Conservation (phyloP, 805 yeast species). For the Zygosaccharomyces bailii region DNA sequence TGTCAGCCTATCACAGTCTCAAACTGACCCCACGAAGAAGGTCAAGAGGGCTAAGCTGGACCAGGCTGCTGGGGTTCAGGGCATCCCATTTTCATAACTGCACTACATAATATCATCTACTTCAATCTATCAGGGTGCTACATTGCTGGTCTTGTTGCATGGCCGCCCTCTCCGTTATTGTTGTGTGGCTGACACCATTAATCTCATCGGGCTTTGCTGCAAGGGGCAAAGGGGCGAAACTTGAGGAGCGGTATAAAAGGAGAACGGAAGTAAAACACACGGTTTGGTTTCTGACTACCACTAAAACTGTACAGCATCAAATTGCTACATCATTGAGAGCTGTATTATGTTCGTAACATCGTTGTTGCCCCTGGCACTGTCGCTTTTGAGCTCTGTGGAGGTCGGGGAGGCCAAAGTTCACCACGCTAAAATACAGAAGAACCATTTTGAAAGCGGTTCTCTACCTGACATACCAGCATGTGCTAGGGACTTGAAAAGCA, state of each 20-base stretch:
- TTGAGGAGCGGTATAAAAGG: constrained; percentile 8
- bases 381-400: constrained; percentile 23
- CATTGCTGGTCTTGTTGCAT: not conserved
- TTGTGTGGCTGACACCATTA: not conserved
- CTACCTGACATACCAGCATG: constrained; percentile 45
- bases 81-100: constrained; percentile 21
- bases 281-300: not conserved
- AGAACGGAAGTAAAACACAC: not conserved
- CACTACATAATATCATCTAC: no score
- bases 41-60: constrained; percentile 35
- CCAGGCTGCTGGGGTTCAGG: constrained; percentile 21
- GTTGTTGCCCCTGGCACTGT: constrained; percentile 31
- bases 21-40: constrained; percentile 26
- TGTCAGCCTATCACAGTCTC: constrained; percentile 28
- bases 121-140: not conserved
- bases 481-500: constrained; percentile 55
- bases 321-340: not conserved
- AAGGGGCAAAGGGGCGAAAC: constrained; percentile 13
- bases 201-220: not conserved
- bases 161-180: not conserved
- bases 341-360: constrained; percentile 25
- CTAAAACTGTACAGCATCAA: constrained; percentile 3
- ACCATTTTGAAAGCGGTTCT: constrained; percentile 40
- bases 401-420: constrained; percentile 49
- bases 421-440: constrained; percentile 56